Base-by-base conservation (phyloP, 306 rosid genomes). In the Morella rubra region DNA sequence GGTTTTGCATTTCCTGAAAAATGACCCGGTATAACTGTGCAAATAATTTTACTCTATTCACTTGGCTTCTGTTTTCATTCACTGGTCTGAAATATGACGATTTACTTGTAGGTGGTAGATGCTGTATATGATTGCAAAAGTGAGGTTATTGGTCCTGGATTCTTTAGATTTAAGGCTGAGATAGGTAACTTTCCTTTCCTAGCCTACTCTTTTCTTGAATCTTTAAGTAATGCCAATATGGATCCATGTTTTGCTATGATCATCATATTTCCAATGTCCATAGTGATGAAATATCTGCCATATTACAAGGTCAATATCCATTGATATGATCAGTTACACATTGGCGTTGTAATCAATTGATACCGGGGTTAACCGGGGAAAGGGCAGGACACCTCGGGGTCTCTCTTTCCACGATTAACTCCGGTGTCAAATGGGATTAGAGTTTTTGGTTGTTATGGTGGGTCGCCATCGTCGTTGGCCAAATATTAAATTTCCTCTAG, bases 81-180 rank as follows among this genome's bases (percentile, higher is more conserved):
- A 80, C 69, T 71, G 67, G 71, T 75, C 67, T 67, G 47, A n/a
- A 67, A 64, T 41, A 59, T 77, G 69, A n/a, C 44, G 7, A 61
- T 55, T 62, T 62, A 56, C 42, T 51, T 77, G 54, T 81, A 96
- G 99, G 99, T 85, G 81, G 99, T 96, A 54, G 98, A 92, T 88
- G 44, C 99, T 58, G 84, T 93, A 76, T 96, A 93, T 84, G 99
- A 96, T 83, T 96, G 97, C 90, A 96, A 96, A 85, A 91, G 97
- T n/a, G 99, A 96, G 88, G 99, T 96, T 69, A 96, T 96, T 81
- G 99, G 99, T 44, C 99, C 99, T 66, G 98, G 99, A 60, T 92
- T 90, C 90, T 96, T 88, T 86, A 82, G 99, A 81, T 96, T 96
- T 78, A 96, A 96, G 81, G 99, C 98, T 59, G 99, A 96, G 87